Conservation (phyloP, 345 rosid genomes). For the Turnera subulata region DNA sequence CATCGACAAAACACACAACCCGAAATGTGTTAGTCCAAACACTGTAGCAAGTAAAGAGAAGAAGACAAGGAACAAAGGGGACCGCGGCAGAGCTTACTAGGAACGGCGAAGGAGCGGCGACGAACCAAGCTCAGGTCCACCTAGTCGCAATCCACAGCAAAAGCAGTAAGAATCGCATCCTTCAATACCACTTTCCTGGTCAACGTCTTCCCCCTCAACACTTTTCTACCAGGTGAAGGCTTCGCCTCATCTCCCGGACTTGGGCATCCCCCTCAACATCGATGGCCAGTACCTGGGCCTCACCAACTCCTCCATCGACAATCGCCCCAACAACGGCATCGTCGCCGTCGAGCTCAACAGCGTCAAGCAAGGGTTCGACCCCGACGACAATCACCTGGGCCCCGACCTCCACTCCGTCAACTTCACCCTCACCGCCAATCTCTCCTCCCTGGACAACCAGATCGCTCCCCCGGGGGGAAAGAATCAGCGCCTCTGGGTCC, state of each 20-base stretch:
- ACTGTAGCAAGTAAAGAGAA: too few species aligned
- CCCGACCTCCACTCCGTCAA: too few species aligned
- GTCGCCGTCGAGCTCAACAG: slow-evolving; percentile 58
- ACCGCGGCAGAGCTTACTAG: too few species aligned
- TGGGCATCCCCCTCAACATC: slow-evolving; percentile 29
- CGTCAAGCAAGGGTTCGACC: slow-evolving; percentile 27
- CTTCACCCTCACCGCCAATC: slow-evolving; percentile 9
- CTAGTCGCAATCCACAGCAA: too few species aligned
- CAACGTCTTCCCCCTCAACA: slow-evolving; percentile 27
- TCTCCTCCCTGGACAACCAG: slow-evolving; percentile 24
- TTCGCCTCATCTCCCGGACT: slow-evolving; percentile 40
- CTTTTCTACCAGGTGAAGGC: slow-evolving; percentile 42
- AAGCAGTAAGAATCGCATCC: too few species aligned
- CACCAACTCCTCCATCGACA: slow-evolving; percentile 48
- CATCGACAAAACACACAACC: too few species aligned
- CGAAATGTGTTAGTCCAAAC: too few species aligned
- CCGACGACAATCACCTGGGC: too few species aligned
- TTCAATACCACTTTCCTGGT: too few species aligned
- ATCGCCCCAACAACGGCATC: slow-evolving; percentile 35
- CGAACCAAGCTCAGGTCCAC: too few species aligned
- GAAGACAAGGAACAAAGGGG: too few species aligned
- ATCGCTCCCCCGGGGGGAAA: slow-evolving; percentile 28
- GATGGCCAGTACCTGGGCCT: slow-evolving; percentile 44
- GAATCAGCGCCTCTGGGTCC: slow-evolving; percentile 41
- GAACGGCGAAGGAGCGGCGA: too few species aligned